These are phyloP conservation scores for Conoideocrella luteorostrata DNA, from an alignment of 2,329 filamentous ascomycete genomes.

Conservation along the genomic window DNA sequence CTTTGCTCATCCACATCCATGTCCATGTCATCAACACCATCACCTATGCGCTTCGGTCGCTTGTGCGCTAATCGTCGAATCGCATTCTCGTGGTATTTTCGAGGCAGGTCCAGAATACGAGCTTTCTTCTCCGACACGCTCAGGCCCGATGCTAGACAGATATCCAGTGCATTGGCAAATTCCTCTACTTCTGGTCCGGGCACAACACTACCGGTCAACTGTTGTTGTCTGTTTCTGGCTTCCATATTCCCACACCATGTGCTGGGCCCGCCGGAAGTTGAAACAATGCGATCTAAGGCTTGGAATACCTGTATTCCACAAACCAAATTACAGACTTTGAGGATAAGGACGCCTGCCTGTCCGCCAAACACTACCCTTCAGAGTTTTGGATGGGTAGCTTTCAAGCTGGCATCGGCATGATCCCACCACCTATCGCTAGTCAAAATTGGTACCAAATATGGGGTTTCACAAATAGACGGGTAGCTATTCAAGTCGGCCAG, in stretches of 20 bases:
- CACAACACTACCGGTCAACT: conserved; percentile 36
- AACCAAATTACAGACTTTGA: not conserved
- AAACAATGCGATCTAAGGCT: not conserved
- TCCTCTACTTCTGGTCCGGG: conserved; percentile 78
- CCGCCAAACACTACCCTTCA: not conserved
- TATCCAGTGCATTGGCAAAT: conserved; percentile 78
- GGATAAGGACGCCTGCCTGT: not conserved
- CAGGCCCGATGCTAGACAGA: conserved; percentile 52
- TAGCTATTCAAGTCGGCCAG: too few species aligned
- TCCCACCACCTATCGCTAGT: not conserved
- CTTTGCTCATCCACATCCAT: conserved; percentile 48
- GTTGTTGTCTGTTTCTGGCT: conserved; percentile 3
- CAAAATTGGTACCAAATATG: too few species aligned
- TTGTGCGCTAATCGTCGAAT: conserved; percentile 24
- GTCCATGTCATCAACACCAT: conserved; percentile 39
- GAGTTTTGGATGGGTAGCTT: conserved; percentile 4
- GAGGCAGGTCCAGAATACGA: conserved; percentile 58
- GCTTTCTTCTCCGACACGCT: conserved; percentile 50
- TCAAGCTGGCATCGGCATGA: conserved; percentile 8
- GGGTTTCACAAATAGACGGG: too few species aligned
- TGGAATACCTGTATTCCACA: not conserved
- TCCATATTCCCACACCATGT: conserved; percentile 2
- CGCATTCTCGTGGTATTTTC: conserved; percentile 52
- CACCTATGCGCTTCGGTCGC: conserved; percentile 21
- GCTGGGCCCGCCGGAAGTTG: not conserved